Percentiles rank a stretch among this genome's conserved stretches.
These are phyloP conservation scores for Suhomyces canberraensis DNA, from an alignment of 805 yeast species.

Conservation along the genomic window DNA sequence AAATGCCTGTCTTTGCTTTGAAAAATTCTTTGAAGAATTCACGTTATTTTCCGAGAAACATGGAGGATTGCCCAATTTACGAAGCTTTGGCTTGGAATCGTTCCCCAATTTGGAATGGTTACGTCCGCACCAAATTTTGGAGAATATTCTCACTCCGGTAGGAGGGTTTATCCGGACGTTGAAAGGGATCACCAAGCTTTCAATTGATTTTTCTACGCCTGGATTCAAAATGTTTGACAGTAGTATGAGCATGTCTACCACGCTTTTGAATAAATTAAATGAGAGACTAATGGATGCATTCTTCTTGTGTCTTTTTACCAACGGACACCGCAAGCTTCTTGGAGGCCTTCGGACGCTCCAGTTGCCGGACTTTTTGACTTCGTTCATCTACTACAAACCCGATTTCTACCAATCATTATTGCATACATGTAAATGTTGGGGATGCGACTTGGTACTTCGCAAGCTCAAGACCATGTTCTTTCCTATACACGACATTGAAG, in stretches of 20 bases:
- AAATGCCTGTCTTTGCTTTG: conserved; percentile 25
- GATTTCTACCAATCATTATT: conserved; percentile 31
- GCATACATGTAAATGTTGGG: conserved; percentile 37
- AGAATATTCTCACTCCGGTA: conserved; percentile 28
- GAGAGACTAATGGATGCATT: conserved; percentile 36
- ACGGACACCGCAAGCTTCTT: conserved; percentile 5
- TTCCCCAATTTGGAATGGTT: conserved; percentile 35
- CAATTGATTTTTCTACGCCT: conserved; percentile 33
- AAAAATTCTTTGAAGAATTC: conserved; percentile 25
- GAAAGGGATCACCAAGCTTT: conserved; percentile 18
- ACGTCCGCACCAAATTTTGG: conserved; percentile 32
- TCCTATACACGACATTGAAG: conserved; percentile 13
- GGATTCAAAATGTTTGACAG: conserved; percentile 37
- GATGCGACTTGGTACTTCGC: conserved; percentile 29
- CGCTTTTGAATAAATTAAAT: conserved; percentile 29
- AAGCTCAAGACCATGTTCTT: conserved; percentile 19
- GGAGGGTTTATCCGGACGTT: conserved; percentile 28
- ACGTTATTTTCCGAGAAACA: conserved; percentile 17
- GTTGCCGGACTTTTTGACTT: conserved; percentile 34
- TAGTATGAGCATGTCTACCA: conserved; percentile 27
- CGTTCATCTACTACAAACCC: conserved; percentile 36
- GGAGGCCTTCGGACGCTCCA: conserved; percentile 22
- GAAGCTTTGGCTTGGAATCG: conserved; percentile 26
- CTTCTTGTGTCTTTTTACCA: conserved; percentile 22
- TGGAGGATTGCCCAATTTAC: conserved; percentile 30